Evolutionary conservation across 257 asterid species (phyloP).

Genomic region (Solanum microdontum): DNA sequence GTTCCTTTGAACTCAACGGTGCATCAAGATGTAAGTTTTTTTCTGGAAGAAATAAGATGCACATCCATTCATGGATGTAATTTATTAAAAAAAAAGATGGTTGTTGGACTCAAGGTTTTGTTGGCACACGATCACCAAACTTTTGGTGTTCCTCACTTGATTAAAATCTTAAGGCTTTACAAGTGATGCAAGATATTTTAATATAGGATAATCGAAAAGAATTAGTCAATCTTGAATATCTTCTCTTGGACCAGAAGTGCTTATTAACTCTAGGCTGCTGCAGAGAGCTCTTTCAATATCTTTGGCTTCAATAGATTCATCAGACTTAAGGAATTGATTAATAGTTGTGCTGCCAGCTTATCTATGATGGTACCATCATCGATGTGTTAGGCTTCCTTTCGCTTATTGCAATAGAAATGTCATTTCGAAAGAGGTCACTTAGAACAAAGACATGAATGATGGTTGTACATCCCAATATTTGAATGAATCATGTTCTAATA

Average conservation of each 20-base stretch:
- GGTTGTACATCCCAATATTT: constrained; percentile 12
- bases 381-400: constrained; percentile 26
- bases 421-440: constrained; percentile 49
- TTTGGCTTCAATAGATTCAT: constrained; percentile 22
- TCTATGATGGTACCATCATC: constrained; percentile 35
- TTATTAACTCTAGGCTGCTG: neutral
- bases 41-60: too few relatives aligned
- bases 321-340: constrained; percentile 39
- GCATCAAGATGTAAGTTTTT: too few relatives aligned
- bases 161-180: neutral
- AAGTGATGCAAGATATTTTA: neutral
- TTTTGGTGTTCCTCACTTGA: too few relatives aligned
- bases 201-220: neutral
- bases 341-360: constrained; percentile 32
- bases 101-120: too few relatives aligned
- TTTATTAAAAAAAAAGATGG: too few relatives aligned
- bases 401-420: constrained; percentile 61
- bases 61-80: too few relatives aligned
- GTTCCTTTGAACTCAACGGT: too few relatives aligned
- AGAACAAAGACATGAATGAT: constrained; percentile 50
- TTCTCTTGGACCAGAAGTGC: neutral
- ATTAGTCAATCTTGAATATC: neutral
- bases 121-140: too few relatives aligned
- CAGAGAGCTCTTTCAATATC: constrained; percentile 36
- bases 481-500: too few relatives aligned